phyloP scores from a whole-genome alignment of 306 rosid genomes.

The Fagus sylvatica region DNA sequence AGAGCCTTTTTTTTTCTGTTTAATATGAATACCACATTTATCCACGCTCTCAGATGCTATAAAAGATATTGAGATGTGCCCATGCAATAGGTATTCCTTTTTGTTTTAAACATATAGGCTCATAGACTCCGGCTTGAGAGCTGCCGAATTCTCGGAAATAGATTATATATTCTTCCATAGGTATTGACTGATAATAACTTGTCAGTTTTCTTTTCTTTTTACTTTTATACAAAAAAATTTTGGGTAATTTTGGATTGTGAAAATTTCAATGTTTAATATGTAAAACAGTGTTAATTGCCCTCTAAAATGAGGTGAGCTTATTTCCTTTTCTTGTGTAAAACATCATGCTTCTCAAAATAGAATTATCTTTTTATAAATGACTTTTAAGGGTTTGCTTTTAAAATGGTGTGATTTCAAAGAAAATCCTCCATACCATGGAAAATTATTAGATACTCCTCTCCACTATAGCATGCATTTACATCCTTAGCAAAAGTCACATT shows the following conservation, averaged over 20 bases:
- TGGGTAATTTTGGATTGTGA: background rate
- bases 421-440: too few species aligned
- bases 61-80: slow-evolving; percentile 20
- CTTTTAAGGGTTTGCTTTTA: too few species aligned
- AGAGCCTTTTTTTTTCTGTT: slow-evolving; percentile 28
- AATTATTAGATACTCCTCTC: too few species aligned
- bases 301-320: background rate
- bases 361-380: too few species aligned
- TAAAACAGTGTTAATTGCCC: too few species aligned
- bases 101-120: slow-evolving; percentile 13
- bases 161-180: background rate
- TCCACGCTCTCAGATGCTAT: slow-evolving; percentile 15
- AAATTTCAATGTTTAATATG: background rate
- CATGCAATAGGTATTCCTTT: slow-evolving; percentile 1
- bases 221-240: background rate
- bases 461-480: too few species aligned
- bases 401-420: too few species aligned
- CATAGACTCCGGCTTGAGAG: background rate
- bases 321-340: too few species aligned
- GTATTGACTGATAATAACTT: background rate
- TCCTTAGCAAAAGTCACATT: too few species aligned
- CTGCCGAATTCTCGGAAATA: background rate
- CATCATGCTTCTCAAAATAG: too few species aligned
- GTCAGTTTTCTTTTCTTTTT: background rate
- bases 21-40: slow-evolving; percentile 19